These are phyloP conservation scores for Penstemon davidsonii DNA, from an alignment of 257 asterid species.

Conservation along the genomic window DNA sequence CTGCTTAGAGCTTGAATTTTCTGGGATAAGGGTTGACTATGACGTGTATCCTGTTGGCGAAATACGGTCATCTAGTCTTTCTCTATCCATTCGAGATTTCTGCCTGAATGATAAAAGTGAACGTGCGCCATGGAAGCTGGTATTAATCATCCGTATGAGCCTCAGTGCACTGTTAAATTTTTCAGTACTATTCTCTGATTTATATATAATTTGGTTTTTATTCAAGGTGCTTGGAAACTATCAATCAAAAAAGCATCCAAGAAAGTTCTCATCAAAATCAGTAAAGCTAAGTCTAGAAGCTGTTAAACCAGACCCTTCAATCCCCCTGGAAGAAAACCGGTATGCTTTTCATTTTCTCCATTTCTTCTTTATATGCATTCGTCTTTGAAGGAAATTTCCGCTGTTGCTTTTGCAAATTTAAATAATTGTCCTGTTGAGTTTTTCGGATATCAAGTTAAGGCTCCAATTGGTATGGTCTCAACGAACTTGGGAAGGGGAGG, in stretches of 20 bases:
- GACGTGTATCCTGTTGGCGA: constrained; percentile 76
- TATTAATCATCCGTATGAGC: constrained; percentile 33
- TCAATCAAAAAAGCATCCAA: constrained; percentile 72
- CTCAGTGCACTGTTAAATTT: constrained; percentile 20
- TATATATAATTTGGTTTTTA: constrained; percentile 25
- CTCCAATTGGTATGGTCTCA: constrained; percentile 6
- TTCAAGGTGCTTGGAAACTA: constrained; percentile 77
- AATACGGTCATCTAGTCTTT: constrained; percentile 57
- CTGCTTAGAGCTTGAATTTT: constrained; percentile 68
- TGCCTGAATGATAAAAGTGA: constrained; percentile 65
- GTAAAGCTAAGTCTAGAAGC: constrained; percentile 77
- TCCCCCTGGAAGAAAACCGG: constrained; percentile 90
- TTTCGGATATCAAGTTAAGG: neutral
- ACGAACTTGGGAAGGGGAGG: constrained; percentile 5
- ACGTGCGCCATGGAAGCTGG: constrained; percentile 99
- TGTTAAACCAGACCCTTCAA: constrained; percentile 87
- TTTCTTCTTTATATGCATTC: constrained; percentile 14
- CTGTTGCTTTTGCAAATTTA: constrained; percentile 20
- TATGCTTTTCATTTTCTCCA: constrained; percentile 28
- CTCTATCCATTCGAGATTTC: constrained; percentile 64
- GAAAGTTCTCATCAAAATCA: constrained; percentile 73
- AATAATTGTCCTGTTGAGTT: neutral
- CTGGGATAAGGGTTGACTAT: constrained; percentile 67
- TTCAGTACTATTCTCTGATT: constrained; percentile 26
- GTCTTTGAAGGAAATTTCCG: constrained; percentile 19